Base-by-base conservation (phyloP, 1,284 basidiomycete genomes). In the Uromyces viciae-fabae region DNA sequence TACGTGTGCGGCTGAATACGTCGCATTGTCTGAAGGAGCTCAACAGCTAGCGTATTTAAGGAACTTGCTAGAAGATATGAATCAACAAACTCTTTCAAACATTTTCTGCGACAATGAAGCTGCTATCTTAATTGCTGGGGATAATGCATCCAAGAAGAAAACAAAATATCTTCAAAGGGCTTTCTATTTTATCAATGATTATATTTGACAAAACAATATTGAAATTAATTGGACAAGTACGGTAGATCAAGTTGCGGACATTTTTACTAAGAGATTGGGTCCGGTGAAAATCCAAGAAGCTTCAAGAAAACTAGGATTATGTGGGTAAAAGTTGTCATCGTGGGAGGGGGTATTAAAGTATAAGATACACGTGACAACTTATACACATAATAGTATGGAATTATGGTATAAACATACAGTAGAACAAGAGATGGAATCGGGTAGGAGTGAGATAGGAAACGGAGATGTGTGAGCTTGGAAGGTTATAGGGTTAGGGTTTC, bases 301-400 rank as follows among this genome's bases (percentile, higher is more conserved):
- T n/a, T n/a, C n/a, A n/a, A n/a, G n/a, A n/a, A n/a, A n/a, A n/a
- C n/a, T n/a, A n/a, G n/a, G n/a, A n/a, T n/a, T n/a, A n/a, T n/a
- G n/a, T n/a, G n/a, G n/a, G n/a, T n/a, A n/a, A n/a, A n/a, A n/a
- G n/a, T n/a, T n/a, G n/a, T n/a, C n/a, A n/a, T n/a, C n/a, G n/a
- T 28, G 58, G 58, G 58, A 25, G 58, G 58, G 58, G 58, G 58
- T 60, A 33, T 60, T 60, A 60, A 33, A 60, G 25, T n/a, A 31
- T 15, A 31, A 60, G 36, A 5, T 60, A 60, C 54, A n/a, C n/a
- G n/a, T n/a, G n/a, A n/a, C n/a, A n/a, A n/a, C n/a, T n/a, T n/a
- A n/a, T n/a, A n/a, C n/a, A n/a, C n/a, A n/a, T n/a, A n/a, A n/a
- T n/a, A n/a, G n/a, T n/a, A n/a, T n/a, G n/a, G n/a, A n/a, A n/a